Conservation (phyloP, 2,329 filamentous ascomycete species). For the Epicoccum sorghinum region DNA sequence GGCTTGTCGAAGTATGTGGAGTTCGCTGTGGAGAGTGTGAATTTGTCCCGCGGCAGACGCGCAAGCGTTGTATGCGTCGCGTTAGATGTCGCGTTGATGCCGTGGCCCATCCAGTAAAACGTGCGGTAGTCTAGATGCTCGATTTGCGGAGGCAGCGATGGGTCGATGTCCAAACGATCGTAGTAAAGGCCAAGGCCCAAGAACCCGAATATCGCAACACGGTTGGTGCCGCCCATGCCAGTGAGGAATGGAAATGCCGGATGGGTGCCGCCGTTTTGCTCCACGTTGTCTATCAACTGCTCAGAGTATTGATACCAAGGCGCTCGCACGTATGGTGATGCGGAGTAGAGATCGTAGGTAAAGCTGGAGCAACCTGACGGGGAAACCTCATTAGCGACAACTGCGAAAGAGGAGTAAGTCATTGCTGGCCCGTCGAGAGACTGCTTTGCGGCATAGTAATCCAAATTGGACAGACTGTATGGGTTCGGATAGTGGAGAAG, state of each 20-base stretch:
- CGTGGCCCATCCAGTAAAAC: conserved; percentile 71
- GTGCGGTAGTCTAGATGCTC: conserved; percentile 65
- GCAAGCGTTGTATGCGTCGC: conserved; percentile 68
- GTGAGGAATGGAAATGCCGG: conserved; percentile 75
- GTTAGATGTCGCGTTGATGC: conserved; percentile 66
- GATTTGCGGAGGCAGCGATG: conserved; percentile 67
- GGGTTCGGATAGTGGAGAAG: conserved; percentile 66
- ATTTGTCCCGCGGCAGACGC: conserved; percentile 51
- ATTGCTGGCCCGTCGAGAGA: conserved; percentile 72
- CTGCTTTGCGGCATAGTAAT: conserved; percentile 74
- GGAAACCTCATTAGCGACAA: conserved; percentile 69
- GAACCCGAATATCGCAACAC: conserved; percentile 71
- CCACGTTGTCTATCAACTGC: conserved; percentile 67
- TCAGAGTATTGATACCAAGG: conserved; percentile 76
- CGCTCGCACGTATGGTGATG: conserved; percentile 67
- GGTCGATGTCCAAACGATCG: conserved; percentile 67
- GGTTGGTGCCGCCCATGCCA: conserved; percentile 71
- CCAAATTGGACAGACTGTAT: conserved; percentile 63
- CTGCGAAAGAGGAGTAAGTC: conserved; percentile 74
- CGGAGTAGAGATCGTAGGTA: conserved; percentile 69
- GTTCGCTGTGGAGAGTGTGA: conserved; percentile 60
- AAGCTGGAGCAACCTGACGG: conserved; percentile 71
- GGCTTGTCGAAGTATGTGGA: conserved; percentile 57
- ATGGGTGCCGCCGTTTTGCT: conserved; percentile 68
- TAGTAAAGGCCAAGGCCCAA: conserved; percentile 67